These are phyloP conservation scores for Aspergillus haitiensis DNA, from an alignment of 495 filamentous ascomycete species.

Conservation along the genomic window DNA sequence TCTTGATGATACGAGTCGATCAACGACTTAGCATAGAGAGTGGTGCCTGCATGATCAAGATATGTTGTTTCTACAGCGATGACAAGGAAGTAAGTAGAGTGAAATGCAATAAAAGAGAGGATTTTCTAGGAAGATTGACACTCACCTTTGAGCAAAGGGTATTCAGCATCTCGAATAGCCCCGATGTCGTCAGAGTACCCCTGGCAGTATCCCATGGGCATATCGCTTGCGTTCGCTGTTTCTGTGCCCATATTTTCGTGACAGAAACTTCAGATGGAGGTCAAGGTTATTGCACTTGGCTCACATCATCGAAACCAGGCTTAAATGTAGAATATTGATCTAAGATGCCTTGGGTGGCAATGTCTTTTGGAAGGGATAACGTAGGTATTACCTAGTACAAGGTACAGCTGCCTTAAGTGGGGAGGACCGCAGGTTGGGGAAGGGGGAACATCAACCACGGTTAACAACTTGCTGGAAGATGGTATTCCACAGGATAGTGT, in stretches of 20 bases:
- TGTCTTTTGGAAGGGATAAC: not conserved
- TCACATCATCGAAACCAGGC: slow-evolving; percentile 6
- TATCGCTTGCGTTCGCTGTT: not conserved
- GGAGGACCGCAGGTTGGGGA: slow-evolving; percentile 14
- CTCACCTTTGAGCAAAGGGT: slow-evolving; percentile 80
- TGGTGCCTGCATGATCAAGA: slow-evolving; percentile 91
- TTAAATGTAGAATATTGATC: slow-evolving; percentile 2
- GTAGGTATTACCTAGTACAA: slow-evolving; percentile 2
- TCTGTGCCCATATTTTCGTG: slow-evolving; percentile 1
- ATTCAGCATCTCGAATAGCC: slow-evolving; percentile 66
- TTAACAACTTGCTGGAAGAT: not conserved
- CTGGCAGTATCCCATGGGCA: slow-evolving; percentile 23
- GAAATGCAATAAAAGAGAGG: not conserved
- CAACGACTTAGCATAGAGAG: slow-evolving; percentile 75
- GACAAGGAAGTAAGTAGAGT: not conserved
- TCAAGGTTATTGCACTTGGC: not conserved
- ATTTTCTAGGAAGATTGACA: not conserved
- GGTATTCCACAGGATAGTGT: no score
- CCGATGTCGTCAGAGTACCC: slow-evolving; percentile 70
- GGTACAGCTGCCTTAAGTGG: slow-evolving; percentile 12
- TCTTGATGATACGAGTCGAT: slow-evolving; percentile 75
- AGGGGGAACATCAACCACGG: slow-evolving; percentile 5
- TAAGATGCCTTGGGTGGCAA: slow-evolving; percentile 10
- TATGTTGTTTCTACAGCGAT: slow-evolving; percentile 64
- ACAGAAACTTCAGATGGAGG: not conserved